Base-by-base conservation (phyloP, 2,329 filamentous ascomycete species). In the Fusarium annulatum region DNA sequence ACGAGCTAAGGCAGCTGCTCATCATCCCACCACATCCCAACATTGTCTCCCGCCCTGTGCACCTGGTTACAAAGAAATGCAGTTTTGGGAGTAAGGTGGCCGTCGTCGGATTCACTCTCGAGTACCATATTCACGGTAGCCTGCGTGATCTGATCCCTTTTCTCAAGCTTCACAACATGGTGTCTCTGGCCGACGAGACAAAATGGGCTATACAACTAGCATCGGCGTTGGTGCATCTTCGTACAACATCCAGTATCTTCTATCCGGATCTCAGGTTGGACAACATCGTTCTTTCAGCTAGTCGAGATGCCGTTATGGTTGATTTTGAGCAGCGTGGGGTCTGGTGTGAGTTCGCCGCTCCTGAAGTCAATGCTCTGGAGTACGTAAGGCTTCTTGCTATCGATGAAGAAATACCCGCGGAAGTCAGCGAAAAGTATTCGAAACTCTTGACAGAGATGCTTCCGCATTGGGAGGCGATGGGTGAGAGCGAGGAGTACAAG, bases 291-390 rank as follows among this genome's bases (percentile, higher is more conserved):
- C 79, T 90, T 19, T 86, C 87, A 2, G 81, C 82, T 28, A 74
- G 80, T 2, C 81, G 81, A 26, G 84, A 89, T 61, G 80, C 86
- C 15, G 77, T 90, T 75, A 87, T 91, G 84, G 84, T 91, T 9
- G 89, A 91, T 69, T 90, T 91, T 75, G 89, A 91, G 79, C 89
- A 91, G 78, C 85, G 89, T 38, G 89, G 89, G 12, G 88, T 90
- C 4, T 91, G 89, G 89, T 89, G 86, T 79, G 87, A 90, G 77
- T 91, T 90, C 78, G 87, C 86, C 3, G 84, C 89, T 2, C 89
- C 89, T 1, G 89, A 91, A 76, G 85, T 91, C 69, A 89, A 90
- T 75, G 86, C 86, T 34, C 81, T 91, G 53, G 88, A 91, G 73
- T 90, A 89, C 72, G 76, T 90, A 21, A 86, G 87, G n/a, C 79